Evolutionary conservation across 768 basidiomycete species (phyloP).

Genomic region (Hypholoma fasciculare): DNA sequence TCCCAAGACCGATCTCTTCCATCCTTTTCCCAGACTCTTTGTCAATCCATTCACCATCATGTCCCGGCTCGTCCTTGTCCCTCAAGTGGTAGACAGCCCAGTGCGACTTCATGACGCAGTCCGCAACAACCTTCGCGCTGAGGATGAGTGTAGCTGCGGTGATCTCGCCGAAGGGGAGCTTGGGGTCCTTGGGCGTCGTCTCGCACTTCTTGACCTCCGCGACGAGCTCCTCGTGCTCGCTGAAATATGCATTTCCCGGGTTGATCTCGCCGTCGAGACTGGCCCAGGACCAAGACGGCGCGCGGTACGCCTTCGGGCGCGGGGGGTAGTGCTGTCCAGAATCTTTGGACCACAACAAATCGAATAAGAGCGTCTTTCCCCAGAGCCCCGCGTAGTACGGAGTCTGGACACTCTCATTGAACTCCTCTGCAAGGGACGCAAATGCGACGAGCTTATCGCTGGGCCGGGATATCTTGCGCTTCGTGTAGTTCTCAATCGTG

Average conservation of each 20-base stretch:
- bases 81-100: conserved; percentile 1
- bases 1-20: background rate
- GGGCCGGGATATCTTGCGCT: background rate
- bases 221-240: background rate
- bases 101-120: background rate
- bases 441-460: conserved; percentile 10
- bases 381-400: conserved; percentile 9
- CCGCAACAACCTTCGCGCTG: background rate
- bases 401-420: background rate
- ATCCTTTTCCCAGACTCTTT: background rate
- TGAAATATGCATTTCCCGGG: conserved; percentile 1
- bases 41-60: background rate
- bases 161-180: conserved; percentile 6
- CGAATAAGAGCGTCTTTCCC: conserved; percentile 1
- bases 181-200: background rate
- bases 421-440: conserved; percentile 3
- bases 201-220: conserved; percentile 1
- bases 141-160: background rate
- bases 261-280: background rate
- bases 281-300: conserved; percentile 15
- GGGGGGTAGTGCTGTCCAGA: background rate
- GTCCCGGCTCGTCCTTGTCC: background rate
- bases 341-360: conserved; percentile 6
- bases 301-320: conserved; percentile 7
- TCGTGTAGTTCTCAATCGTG: conserved; percentile 6